Evolutionary conservation across 176 grass and related monocot species (phyloP).

Genomic region (Calamus simplicifolius): DNA sequence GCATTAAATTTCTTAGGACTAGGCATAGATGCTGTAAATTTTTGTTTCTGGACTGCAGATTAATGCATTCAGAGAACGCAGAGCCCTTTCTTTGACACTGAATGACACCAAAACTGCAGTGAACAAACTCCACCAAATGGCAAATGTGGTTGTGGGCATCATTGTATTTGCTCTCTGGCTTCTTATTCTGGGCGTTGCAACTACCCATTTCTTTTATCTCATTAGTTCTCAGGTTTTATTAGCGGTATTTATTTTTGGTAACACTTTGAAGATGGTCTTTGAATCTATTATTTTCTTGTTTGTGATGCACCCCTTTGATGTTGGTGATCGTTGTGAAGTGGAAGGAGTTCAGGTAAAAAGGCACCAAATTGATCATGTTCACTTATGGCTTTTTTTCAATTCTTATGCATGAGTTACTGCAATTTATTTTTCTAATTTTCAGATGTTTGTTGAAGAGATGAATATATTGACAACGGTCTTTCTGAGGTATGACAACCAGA

Average conservation of each 20-base stretch:
- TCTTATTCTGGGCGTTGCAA: constrained; percentile 49
- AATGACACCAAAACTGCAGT: constrained; percentile 71
- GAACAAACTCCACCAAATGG: constrained; percentile 55
- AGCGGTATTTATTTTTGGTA: constrained; percentile 72
- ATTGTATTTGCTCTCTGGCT: constrained; percentile 47
- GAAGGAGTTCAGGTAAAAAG: constrained; percentile 38
- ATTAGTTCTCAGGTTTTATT: constrained; percentile 55
- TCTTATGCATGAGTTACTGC: background rate
- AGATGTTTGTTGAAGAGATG: constrained; percentile 66
- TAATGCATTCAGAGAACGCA: constrained; percentile 60
- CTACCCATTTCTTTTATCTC: constrained; percentile 30
- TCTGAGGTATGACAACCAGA: constrained; percentile 2
- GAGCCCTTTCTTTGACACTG: constrained; percentile 49
- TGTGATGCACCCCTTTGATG: constrained; percentile 66
- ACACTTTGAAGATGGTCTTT: constrained; percentile 62
- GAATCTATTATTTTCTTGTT: constrained; percentile 61
- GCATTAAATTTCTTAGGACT: too few relatives aligned
- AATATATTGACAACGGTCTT: background rate
- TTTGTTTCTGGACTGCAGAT: constrained; percentile 31
- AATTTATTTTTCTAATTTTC: constrained; percentile 2
- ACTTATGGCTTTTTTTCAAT: background rate
- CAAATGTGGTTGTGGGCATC: constrained; percentile 31
- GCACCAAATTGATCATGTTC: too few relatives aligned
- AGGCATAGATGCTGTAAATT: background rate
- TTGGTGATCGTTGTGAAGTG: constrained; percentile 66